Evolutionary conservation across 108 stramenopile species (phyloP).

Genomic region (Cyclostephanos invisitatus): DNA sequence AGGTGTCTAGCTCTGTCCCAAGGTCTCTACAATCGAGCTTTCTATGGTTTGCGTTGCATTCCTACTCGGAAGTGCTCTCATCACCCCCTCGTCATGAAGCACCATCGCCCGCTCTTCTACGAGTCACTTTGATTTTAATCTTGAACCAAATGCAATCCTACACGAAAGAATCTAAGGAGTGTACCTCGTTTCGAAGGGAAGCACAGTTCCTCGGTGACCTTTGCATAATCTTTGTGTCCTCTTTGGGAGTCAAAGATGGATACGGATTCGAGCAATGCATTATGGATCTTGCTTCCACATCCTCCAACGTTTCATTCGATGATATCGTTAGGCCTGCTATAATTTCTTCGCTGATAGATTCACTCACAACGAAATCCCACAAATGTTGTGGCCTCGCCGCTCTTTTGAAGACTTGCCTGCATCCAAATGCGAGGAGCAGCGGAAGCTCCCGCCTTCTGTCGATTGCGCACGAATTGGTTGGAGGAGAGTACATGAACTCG

Average conservation of each 20-base stretch:
- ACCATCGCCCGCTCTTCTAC: slow-evolving; percentile 2
- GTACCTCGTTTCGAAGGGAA: slow-evolving; percentile 26
- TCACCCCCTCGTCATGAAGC: not conserved
- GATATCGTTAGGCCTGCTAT: slow-evolving; percentile 37
- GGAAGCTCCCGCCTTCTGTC: slow-evolving; percentile 44
- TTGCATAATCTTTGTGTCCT: slow-evolving; percentile 15
- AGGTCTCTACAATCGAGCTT: slow-evolving; percentile 30
- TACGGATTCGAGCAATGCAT: slow-evolving; percentile 17
- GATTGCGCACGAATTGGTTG: slow-evolving; percentile 27
- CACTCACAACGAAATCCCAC: not conserved
- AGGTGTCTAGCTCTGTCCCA: not conserved
- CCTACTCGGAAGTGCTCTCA: slow-evolving; percentile 28
- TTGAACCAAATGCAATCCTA: slow-evolving; percentile 39
- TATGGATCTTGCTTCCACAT: slow-evolving; percentile 25
- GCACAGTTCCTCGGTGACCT: slow-evolving; percentile 19
- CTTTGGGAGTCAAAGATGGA: slow-evolving; percentile 4
- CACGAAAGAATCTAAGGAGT: slow-evolving; percentile 34
- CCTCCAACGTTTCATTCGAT: slow-evolving; percentile 28
- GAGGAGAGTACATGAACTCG: slow-evolving; percentile 13
- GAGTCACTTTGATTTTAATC: slow-evolving; percentile 18
- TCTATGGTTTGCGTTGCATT: slow-evolving; percentile 39
- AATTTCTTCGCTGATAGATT: slow-evolving; percentile 14
- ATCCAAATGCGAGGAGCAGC: slow-evolving; percentile 22
- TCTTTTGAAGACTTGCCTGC: slow-evolving; percentile 33
- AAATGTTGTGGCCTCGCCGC: slow-evolving; percentile 12